These are phyloP conservation scores for Corynascus novoguineensis DNA, from an alignment of 495 filamentous ascomycete genomes.

Conservation along the genomic window DNA sequence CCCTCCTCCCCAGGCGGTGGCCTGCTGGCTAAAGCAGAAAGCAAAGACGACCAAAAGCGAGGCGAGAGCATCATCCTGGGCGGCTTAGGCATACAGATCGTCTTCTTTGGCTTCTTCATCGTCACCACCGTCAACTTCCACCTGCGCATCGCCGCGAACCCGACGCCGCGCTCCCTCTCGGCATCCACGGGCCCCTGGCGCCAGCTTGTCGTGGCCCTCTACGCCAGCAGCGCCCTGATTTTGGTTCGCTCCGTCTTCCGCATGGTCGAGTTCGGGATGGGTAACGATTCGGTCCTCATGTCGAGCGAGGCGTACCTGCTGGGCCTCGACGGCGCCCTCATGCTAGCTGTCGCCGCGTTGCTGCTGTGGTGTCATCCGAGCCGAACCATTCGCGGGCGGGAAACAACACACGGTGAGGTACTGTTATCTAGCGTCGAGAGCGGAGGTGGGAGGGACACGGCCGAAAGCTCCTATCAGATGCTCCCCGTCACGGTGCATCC, in stretches of 20 bases:
- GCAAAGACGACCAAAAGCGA: conserved; percentile 15
- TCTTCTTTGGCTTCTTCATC: conserved; percentile 51
- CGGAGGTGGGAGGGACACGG: background rate
- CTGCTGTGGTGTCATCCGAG: conserved; percentile 25
- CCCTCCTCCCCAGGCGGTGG: conserved; percentile 20
- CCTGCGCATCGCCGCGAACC: conserved; percentile 13
- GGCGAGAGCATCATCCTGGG: conserved; percentile 45
- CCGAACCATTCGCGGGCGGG: conserved; percentile 17
- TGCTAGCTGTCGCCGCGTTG: conserved; percentile 12
- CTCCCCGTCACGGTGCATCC: no score
- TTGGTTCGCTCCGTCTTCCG: conserved; percentile 57
- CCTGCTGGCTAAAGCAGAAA: conserved; percentile 32
- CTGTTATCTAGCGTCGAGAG: background rate
- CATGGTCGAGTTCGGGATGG: conserved; percentile 51
- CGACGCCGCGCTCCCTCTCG: conserved; percentile 3
- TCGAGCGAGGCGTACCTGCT: conserved; percentile 20
- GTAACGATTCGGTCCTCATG: conserved; percentile 17
- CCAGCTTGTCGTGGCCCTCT: conserved; percentile 47
- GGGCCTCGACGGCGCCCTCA: conserved; percentile 20
- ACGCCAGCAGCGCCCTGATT: conserved; percentile 50
- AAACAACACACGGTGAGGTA: conserved; percentile 24
- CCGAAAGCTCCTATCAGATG: conserved; percentile 7
- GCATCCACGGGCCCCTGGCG: conserved; percentile 37
- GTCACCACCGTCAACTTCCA: conserved; percentile 42
- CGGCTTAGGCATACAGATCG: conserved; percentile 46